Base-by-base conservation (phyloP, 208 protist species). In the Crithidia bombi region DNA sequence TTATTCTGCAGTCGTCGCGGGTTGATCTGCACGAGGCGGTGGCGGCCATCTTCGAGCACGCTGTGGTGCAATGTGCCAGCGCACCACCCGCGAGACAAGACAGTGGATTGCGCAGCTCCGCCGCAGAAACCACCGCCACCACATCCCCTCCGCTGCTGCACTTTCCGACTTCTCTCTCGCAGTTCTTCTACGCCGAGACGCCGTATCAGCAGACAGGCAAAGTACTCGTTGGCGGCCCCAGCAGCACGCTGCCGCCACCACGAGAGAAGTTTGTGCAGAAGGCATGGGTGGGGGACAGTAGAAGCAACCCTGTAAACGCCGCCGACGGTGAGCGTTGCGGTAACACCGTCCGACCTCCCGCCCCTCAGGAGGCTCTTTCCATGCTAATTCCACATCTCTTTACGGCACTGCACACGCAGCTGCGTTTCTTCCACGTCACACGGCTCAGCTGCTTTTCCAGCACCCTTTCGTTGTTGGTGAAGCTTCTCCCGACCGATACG, bases 11-110 rank as follows among this genome's bases (percentile, higher is more conserved):
- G 49, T 76, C 71, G 11, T 49, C 71, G 30, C 71, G 71, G 1
- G 71, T 76, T 25, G 71, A 76, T 33, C 44, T 76, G 44, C 71
- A 76, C 52, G 71, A 76, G 30, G 28, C 46, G 10, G 71, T 76
- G 35, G 50, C 61, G 1, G 64, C 46, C n/a, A 33, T 76, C 30
- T 76, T 66, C 15, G 41, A 56, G 10, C 47, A 76, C 32, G 63
- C 71, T 21, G 36, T 70, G 57, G 17, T 35, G 46, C 71, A 66
- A n/a, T 44, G 58, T 11, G 26, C 51, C 4, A 23, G 26, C 2
- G 47, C 36, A 6, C 26, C 69, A 11, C 17, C 43, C 11, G 11
- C 63, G 17, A 21, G 43, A 3, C 57, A 64, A 38, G 57, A 23
- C 14, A 41, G 51, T 5, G 28, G 28, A 5, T 51, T 64, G 3